A percentile compares a stretch with the other conserved stretches of the same genome.
Conservation (phyloP, 1,284 basidiomycete species). For the Papiliotrema fonsecae region DNA sequence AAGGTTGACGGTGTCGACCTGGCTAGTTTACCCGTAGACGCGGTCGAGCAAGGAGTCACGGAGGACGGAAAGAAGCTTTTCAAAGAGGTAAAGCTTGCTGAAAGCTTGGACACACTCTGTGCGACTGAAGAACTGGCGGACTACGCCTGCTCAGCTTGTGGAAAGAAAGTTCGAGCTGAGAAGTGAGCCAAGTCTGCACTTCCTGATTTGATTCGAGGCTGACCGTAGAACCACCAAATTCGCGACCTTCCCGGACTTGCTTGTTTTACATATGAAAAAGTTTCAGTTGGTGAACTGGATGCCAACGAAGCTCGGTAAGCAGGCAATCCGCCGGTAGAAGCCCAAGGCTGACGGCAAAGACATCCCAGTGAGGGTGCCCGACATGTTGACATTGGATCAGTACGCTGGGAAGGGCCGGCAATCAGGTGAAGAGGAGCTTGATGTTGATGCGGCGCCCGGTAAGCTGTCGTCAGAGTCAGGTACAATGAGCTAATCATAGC, state of each 20-base stretch:
- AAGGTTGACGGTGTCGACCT: conserved; percentile 72
- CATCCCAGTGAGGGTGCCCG: conserved; percentile 73
- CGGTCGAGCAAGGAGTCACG: conserved; percentile 54
- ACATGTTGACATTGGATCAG: conserved; percentile 61
- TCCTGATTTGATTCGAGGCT: too few relatives aligned
- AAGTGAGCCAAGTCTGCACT: conserved; percentile 52
- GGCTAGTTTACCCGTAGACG: conserved; percentile 75
- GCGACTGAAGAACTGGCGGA: conserved; percentile 64
- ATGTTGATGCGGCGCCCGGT: conserved; percentile 58
- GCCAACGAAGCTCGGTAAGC: conserved; percentile 80
- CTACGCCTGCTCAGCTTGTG: conserved; percentile 61
- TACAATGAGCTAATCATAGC: conserved; percentile 17
- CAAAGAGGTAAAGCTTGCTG: conserved; percentile 62
- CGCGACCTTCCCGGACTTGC: conserved; percentile 79
- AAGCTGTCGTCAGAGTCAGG: conserved; percentile 11
- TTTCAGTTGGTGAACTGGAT: conserved; percentile 98
- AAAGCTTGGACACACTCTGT: conserved; percentile 66
- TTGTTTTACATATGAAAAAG: conserved; percentile 87
- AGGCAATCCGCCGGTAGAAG: neutral
- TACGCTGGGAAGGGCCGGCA: conserved; percentile 73
- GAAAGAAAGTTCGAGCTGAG: conserved; percentile 60
- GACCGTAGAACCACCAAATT: conserved; percentile 63
- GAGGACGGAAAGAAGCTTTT: conserved; percentile 63
- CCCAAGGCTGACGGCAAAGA: conserved; percentile 53
- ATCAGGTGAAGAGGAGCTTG: conserved; percentile 60